Percentiles rank a stretch among this genome's conserved stretches.
Evolutionary conservation across 345 rosid species (phyloP).

Genomic region (Acer negundo): DNA sequence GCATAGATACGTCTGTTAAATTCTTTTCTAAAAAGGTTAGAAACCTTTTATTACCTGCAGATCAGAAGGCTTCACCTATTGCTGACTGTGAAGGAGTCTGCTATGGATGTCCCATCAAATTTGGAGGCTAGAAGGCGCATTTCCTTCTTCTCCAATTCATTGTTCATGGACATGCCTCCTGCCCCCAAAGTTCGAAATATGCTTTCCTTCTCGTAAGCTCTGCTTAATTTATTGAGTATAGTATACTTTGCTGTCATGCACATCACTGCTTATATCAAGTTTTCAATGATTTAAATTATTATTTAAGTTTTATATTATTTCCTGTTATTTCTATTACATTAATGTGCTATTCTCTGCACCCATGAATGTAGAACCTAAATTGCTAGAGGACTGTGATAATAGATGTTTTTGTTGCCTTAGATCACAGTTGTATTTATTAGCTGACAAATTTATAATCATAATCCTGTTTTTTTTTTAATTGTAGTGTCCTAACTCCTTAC

Average conservation of each 20-base stretch:
- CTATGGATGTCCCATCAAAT: conserved; percentile 69
- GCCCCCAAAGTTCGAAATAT: conserved; percentile 67
- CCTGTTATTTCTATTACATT: neutral
- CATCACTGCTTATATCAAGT: neutral
- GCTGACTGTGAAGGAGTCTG: conserved; percentile 70
- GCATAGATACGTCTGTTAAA: neutral
- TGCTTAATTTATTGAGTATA: conserved; percentile 18
- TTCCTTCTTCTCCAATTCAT: conserved; percentile 63
- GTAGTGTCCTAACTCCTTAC: conserved; percentile 80
- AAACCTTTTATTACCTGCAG: conserved; percentile 28
- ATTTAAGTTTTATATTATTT: neutral
- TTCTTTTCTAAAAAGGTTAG: conserved; percentile 9
- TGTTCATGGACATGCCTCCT: conserved; percentile 73
- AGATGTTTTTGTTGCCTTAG: neutral
- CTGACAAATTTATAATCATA: neutral
- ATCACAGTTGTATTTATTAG: conserved; percentile 3
- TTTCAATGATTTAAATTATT: neutral
- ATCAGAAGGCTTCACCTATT: conserved; percentile 57
- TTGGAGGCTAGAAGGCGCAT: conserved; percentile 73
- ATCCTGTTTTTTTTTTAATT: conserved; percentile 17
- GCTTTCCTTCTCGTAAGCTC: conserved; percentile 63
- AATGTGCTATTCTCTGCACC: neutral
- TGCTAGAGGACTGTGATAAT: neutral
- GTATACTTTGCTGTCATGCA: neutral
- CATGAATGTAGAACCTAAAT: neutral